phyloP scores from a whole-genome alignment of 2,329 filamentous ascomycete genomes.

The Aspergillus fischeri region DNA sequence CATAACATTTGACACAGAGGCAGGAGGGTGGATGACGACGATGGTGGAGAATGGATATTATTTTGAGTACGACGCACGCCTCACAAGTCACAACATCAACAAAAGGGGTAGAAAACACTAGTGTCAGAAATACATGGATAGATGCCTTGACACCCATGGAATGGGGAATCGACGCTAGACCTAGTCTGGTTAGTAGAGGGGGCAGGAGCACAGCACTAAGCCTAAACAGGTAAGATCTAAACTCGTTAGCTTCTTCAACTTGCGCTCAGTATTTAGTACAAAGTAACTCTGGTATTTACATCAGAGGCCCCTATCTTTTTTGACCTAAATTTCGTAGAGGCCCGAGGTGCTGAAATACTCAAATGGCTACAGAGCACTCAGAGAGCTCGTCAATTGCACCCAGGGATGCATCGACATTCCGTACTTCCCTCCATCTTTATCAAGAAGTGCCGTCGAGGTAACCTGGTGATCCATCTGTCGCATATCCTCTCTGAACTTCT shows the following conservation, averaged over 20 bases:
- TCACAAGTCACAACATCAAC: neutral
- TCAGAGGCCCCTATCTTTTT: too few relatives aligned
- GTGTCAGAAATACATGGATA: too few relatives aligned
- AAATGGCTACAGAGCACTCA: neutral
- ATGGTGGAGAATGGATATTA: neutral
- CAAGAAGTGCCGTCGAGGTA: too few relatives aligned
- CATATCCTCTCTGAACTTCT: neutral
- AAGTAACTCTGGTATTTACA: too few relatives aligned
- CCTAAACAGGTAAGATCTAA: neutral
- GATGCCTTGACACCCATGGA: constrained; percentile 9
- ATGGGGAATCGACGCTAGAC: constrained; percentile 8
- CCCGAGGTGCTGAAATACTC: neutral
- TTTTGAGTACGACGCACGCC: neutral
- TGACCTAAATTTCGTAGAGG: too few relatives aligned
- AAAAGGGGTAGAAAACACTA: neutral
- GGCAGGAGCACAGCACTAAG: constrained; percentile 7
- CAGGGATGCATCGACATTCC: neutral
- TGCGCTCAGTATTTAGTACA: neutral
- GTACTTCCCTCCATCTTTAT: neutral
- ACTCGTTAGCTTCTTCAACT: neutral
- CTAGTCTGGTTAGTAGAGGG: neutral
- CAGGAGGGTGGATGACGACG: too few relatives aligned
- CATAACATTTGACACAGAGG: neutral
- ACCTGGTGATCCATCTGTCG: neutral
- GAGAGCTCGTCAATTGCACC: neutral